phyloP scores from a whole-genome alignment of 2,329 filamentous ascomycete genomes.

The Hymenoscyphus salicellus region DNA sequence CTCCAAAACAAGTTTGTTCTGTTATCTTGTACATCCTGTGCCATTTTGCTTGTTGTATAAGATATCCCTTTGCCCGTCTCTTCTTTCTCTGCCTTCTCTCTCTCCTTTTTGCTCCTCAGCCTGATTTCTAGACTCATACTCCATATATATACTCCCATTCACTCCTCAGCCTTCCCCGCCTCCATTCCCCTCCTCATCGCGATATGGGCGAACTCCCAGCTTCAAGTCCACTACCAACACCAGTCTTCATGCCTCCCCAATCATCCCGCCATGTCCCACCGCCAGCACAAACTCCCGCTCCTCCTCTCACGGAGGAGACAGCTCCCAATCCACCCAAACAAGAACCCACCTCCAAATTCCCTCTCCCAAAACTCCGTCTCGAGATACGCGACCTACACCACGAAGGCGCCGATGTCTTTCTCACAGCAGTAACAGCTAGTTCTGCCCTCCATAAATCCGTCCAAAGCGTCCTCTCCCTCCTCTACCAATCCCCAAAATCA shows the following conservation, averaged over 20 bases:
- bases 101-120: background rate
- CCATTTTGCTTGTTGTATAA: no score
- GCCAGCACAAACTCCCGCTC: conserved; percentile 4
- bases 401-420: conserved; percentile 63
- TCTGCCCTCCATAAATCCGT: conserved; percentile 62
- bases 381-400: conserved; percentile 57
- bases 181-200: background rate
- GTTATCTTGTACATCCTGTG: background rate
- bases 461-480: conserved; percentile 63
- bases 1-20: background rate
- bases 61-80: background rate
- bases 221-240: conserved; percentile 19
- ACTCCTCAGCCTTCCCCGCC: background rate
- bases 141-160: background rate
- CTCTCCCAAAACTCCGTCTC: conserved; percentile 56
- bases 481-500: conserved; percentile 59
- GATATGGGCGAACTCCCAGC: conserved; percentile 11
- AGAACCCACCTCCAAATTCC: conserved; percentile 33
- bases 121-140: background rate
- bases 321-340: conserved; percentile 9
- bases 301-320: background rate
- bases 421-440: conserved; percentile 61
- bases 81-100: background rate
- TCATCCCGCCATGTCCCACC: conserved; percentile 23
- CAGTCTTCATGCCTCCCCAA: conserved; percentile 29